Percentiles rank a stretch among this genome's conserved stretches.
Conservation (phyloP, 768 basidiomycete genomes). For the Lactarius hengduanensis region DNA sequence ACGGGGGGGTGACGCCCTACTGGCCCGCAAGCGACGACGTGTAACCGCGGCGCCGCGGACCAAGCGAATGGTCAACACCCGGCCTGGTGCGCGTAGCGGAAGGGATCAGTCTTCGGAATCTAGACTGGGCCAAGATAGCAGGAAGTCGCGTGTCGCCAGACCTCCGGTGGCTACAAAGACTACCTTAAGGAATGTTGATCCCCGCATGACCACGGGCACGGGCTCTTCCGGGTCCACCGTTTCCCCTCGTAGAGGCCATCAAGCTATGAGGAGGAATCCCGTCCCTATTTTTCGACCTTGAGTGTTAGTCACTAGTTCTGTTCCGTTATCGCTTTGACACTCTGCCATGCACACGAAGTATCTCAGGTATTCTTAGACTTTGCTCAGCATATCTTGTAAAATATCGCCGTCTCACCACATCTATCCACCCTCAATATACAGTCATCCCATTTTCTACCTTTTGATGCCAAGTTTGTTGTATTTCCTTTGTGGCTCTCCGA, state of each 20-base stretch:
- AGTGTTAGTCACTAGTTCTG: conserved; percentile 6
- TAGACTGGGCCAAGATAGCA: conserved; percentile 7
- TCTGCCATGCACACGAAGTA: neutral
- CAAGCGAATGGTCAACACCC: conserved; percentile 3
- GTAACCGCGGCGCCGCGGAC: conserved; percentile 4
- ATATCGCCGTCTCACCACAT: conserved; percentile 15
- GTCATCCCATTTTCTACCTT: neutral
- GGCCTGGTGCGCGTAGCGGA: conserved; percentile 7
- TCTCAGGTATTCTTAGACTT: conserved; percentile 10
- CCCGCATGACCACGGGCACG: conserved; percentile 13
- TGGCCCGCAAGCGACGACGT: conserved; percentile 25
- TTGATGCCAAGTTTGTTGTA: neutral
- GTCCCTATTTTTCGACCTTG: conserved; percentile 11
- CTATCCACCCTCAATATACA: conserved; percentile 8
- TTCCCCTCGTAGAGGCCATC: conserved; percentile 15
- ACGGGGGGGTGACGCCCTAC: conserved; percentile 7
- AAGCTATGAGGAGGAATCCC: conserved; percentile 8
- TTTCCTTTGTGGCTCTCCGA: neutral
- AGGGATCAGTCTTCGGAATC: conserved; percentile 11
- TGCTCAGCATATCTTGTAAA: conserved; percentile 22
- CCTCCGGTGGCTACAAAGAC: conserved; percentile 22
- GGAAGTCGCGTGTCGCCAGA: conserved; percentile 5
- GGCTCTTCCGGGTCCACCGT: neutral
- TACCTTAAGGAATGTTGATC: conserved; percentile 14
- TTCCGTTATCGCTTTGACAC: conserved; percentile 3